Percentiles rank a stretch among this genome's conserved stretches.
Evolutionary conservation across 164 flowering plant genomes (phyloP).

Genomic region (Sextonia rubra): DNA sequence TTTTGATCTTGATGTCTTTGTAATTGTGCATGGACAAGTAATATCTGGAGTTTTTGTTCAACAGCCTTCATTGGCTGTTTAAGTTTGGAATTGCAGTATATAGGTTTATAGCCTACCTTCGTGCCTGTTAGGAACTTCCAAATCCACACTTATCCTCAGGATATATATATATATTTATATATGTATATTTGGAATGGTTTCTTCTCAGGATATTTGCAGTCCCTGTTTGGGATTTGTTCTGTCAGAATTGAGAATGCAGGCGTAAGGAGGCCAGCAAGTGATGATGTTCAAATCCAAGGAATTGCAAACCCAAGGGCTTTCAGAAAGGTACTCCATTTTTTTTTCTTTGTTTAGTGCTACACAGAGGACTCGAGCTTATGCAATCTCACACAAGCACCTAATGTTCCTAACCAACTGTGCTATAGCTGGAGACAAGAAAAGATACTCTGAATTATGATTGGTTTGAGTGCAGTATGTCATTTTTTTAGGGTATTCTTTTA

Average conservation of each 20-base stretch:
- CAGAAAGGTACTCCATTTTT: conserved; percentile 45
- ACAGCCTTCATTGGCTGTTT: not conserved
- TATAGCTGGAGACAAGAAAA: conserved; percentile 13
- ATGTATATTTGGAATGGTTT: not conserved
- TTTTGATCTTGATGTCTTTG: not conserved
- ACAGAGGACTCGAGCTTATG: too few relatives aligned
- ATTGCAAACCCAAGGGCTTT: conserved; percentile 61
- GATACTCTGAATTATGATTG: conserved; percentile 27
- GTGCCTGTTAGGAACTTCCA: not conserved
- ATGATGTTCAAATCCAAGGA: conserved; percentile 80
- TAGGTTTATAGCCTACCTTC: not conserved
- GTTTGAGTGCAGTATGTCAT: not conserved
- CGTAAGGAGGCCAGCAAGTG: conserved; percentile 72
- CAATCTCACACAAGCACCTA: too few relatives aligned
- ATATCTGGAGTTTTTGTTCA: not conserved
- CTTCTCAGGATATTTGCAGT: conserved; percentile 73
- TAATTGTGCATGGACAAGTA: not conserved
- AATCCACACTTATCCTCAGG: not conserved
- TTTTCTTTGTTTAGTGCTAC: too few relatives aligned
- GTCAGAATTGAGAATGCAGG: conserved; percentile 78
- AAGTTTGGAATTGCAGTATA: not conserved
- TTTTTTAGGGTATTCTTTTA: not conserved
- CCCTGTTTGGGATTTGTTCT: conserved; percentile 70
- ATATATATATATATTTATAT: not conserved
- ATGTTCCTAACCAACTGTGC: too few relatives aligned